phyloP scores from a whole-genome alignment of 2,329 filamentous ascomycete species.

The Aspergillus spinulosporus region DNA sequence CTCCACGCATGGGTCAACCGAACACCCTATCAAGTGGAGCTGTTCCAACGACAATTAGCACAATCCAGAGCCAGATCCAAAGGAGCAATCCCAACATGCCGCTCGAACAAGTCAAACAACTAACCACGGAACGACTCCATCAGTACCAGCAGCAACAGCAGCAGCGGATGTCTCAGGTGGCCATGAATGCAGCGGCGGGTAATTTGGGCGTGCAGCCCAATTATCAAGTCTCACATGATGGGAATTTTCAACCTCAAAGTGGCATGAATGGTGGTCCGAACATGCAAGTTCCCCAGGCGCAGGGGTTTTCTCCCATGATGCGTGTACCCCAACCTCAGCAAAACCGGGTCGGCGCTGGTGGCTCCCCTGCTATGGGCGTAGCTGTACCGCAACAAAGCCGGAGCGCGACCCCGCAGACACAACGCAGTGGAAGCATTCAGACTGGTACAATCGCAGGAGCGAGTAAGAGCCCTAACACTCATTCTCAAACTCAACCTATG shows the following conservation, averaged over 20 bases:
- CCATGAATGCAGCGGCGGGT: slow-evolving; percentile 54
- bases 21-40: slow-evolving; percentile 55
- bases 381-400: slow-evolving; percentile 44
- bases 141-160: slow-evolving; percentile 48
- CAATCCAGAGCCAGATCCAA: slow-evolving; percentile 55
- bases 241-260: slow-evolving; percentile 37
- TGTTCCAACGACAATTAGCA: slow-evolving; percentile 56
- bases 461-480: slow-evolving; percentile 43
- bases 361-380: slow-evolving; percentile 49
- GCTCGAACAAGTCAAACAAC: slow-evolving; percentile 55
- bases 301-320: slow-evolving; percentile 56
- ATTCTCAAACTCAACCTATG: slow-evolving; percentile 44
- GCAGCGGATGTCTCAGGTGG: slow-evolving; percentile 50
- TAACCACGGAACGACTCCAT: slow-evolving; percentile 54
- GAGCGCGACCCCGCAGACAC: slow-evolving; percentile 49
- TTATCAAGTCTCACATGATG: slow-evolving; percentile 42
- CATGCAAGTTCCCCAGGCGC: slow-evolving; percentile 50
- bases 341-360: slow-evolving; percentile 40
- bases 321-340: slow-evolving; percentile 52
- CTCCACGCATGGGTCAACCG: slow-evolving; percentile 50
- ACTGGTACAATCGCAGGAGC: slow-evolving; percentile 38
- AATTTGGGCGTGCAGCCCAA: slow-evolving; percentile 46
- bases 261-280: slow-evolving; percentile 37
- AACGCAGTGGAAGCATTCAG: slow-evolving; percentile 47
- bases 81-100: slow-evolving; percentile 53